Evolutionary conservation across 192 early-diverging fungal species (phyloP).

Genomic region (Entophlyctis luteolus): DNA sequence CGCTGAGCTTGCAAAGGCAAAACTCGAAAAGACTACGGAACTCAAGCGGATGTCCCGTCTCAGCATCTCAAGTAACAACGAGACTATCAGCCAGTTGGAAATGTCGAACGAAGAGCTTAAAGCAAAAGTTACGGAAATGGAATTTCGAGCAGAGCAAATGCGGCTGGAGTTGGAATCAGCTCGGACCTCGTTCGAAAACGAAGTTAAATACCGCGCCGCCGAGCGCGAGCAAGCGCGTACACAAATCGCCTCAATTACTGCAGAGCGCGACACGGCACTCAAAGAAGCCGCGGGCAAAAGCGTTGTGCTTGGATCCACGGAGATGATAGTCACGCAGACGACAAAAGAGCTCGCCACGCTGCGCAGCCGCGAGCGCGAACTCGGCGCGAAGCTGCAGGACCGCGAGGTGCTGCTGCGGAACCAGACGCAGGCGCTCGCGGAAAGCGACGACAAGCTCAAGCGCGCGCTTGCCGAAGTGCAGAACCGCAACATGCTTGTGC

Average conservation of each 20-base stretch:
- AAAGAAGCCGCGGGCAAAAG: slow-evolving; percentile 22
- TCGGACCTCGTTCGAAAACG: slow-evolving; percentile 3
- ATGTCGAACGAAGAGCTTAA: slow-evolving; percentile 9
- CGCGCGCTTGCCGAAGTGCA: slow-evolving; percentile 17
- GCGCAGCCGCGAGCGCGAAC: slow-evolving; percentile 5
- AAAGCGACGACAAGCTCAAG: slow-evolving; percentile 22
- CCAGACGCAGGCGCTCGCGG: slow-evolving; percentile 3
- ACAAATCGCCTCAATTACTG: neutral
- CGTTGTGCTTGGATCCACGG: slow-evolving; percentile 17
- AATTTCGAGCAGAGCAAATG: slow-evolving; percentile 1
- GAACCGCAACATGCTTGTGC: slow-evolving; percentile 11
- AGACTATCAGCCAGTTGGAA: slow-evolving; percentile 16
- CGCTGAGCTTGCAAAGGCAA: neutral
- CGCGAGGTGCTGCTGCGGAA: neutral
- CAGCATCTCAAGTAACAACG: neutral
- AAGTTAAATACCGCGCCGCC: slow-evolving; percentile 11
- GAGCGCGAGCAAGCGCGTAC: slow-evolving; percentile 11
- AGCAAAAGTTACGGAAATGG: neutral
- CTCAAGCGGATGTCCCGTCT: slow-evolving; percentile 17
- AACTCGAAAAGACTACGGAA: slow-evolving; percentile 7
- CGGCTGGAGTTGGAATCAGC: neutral
- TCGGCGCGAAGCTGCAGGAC: slow-evolving; percentile 4
- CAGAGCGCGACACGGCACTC: slow-evolving; percentile 11
- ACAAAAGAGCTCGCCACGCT: slow-evolving; percentile 11
- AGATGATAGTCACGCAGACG: slow-evolving; percentile 26